phyloP scores from a whole-genome alignment of 805 yeast species.

The Candida ficus region DNA sequence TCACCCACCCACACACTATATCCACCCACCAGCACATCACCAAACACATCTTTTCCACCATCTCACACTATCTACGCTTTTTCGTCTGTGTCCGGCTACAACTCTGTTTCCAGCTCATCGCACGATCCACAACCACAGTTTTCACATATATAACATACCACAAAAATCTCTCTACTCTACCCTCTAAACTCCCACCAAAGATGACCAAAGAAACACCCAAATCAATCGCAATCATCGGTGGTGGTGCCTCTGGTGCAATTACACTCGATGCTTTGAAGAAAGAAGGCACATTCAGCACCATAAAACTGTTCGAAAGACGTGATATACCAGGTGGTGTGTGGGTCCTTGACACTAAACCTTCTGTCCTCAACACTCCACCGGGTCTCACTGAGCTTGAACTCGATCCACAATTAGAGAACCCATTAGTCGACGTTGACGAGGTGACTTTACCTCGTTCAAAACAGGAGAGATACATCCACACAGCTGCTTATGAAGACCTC shows the following conservation, averaged over 20 bases:
- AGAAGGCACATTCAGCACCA: constrained; percentile 29
- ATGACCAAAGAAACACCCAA: too few relatives aligned
- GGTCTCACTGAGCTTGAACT: constrained; percentile 23
- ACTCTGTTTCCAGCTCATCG: too few relatives aligned
- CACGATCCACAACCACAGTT: too few relatives aligned
- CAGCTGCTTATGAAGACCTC: constrained; percentile 28
- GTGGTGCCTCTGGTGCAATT: constrained; percentile 47
- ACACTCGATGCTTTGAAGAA: constrained; percentile 33
- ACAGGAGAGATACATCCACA: constrained; percentile 25
- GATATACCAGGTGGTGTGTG: constrained; percentile 39
- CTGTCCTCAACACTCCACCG: constrained; percentile 20
- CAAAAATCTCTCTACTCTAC: too few relatives aligned
- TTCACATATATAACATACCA: too few relatives aligned
- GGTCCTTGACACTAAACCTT: constrained; percentile 30
- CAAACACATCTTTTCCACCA: too few relatives aligned
- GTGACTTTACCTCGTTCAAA: too few relatives aligned
- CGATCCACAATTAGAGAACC: constrained; percentile 25
- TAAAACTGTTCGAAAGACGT: constrained; percentile 38
- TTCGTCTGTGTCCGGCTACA: too few relatives aligned
- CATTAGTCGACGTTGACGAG: not conserved
- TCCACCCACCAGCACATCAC: too few relatives aligned
- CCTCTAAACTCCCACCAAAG: too few relatives aligned
- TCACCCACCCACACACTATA: too few relatives aligned
- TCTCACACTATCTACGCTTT: too few relatives aligned
- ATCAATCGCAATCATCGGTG: constrained; percentile 41